Percentiles rank a stretch among this genome's conserved stretches.
These are phyloP conservation scores for Auriscalpium vulgare DNA, from an alignment of 768 basidiomycete species.

Conservation along the genomic window DNA sequence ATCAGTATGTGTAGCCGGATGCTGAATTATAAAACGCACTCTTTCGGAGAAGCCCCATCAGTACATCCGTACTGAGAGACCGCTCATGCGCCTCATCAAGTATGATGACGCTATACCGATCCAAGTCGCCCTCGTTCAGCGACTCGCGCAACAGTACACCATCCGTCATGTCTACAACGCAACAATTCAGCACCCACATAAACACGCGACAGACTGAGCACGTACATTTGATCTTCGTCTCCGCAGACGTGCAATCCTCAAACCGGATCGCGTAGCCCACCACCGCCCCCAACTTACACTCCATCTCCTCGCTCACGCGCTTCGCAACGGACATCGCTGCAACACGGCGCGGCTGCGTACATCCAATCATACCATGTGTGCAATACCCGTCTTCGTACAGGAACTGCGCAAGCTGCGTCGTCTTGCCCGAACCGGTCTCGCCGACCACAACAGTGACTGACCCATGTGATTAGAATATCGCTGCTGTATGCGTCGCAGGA, in stretches of 20 bases:
- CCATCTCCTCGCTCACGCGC: constrained; percentile 99
- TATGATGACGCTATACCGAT: constrained; percentile 94
- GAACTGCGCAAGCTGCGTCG: constrained; percentile 92
- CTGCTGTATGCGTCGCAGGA: neutral
- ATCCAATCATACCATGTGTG: constrained; percentile 82
- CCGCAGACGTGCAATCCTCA: constrained; percentile 90
- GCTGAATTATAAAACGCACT: constrained; percentile 42
- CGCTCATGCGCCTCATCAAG: constrained; percentile 99
- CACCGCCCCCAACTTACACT: constrained; percentile 85
- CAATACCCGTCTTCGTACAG: constrained; percentile 97
- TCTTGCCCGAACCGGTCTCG: constrained; percentile 99
- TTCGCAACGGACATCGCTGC: constrained; percentile 99
- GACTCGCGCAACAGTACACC: constrained; percentile 98
- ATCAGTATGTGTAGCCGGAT: neutral
- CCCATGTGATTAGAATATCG: neutral
- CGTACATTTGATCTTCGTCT: constrained; percentile 96
- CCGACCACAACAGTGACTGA: constrained; percentile 91
- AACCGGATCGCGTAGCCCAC: constrained; percentile 99
- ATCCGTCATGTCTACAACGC: constrained; percentile 85
- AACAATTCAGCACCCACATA: neutral
- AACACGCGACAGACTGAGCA: constrained; percentile 1
- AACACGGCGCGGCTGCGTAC: constrained; percentile 96
- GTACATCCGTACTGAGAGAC: constrained; percentile 92
- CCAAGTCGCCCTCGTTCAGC: constrained; percentile 95
- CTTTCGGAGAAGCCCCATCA: constrained; percentile 94